phyloP scores from a whole-genome alignment of 2,329 filamentous ascomycete species.

The Trichoderma koningiopsis region DNA sequence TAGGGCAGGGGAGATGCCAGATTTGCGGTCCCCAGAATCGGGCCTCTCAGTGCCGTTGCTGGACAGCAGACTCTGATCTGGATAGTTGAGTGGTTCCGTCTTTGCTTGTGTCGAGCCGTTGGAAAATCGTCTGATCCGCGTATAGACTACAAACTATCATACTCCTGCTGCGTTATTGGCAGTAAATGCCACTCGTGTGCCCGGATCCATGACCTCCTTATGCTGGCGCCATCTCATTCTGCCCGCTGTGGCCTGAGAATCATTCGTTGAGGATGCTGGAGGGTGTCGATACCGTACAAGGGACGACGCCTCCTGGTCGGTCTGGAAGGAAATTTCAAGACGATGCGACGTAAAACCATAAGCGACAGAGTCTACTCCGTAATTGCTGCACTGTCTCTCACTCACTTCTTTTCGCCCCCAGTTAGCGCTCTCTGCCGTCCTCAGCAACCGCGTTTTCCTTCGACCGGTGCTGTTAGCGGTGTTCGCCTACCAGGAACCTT shows the following conservation, averaged over 20 bases:
- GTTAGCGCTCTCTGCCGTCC: slow-evolving; percentile 4
- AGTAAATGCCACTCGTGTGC: background rate
- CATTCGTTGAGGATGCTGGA: background rate
- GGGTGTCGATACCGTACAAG: background rate
- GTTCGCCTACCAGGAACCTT: slow-evolving; percentile 20
- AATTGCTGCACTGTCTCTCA: slow-evolving; percentile 14
- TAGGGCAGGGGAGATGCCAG: slow-evolving; percentile 17
- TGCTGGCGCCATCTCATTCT: background rate
- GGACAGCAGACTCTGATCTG: background rate
- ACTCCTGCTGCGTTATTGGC: background rate
- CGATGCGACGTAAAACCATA: slow-evolving; percentile 9
- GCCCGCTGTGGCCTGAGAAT: background rate
- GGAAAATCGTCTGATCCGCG: background rate
- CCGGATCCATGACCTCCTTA: background rate
- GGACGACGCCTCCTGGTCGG: background rate
- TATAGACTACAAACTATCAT: background rate
- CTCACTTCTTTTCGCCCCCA: slow-evolving; percentile 1
- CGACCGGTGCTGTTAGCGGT: background rate
- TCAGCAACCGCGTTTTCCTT: slow-evolving; percentile 18
- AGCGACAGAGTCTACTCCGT: slow-evolving; percentile 5
- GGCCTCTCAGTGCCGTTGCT: slow-evolving; percentile 4
- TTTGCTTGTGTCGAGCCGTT: background rate
- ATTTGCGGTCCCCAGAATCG: slow-evolving; percentile 11
- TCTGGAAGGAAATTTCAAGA: background rate
- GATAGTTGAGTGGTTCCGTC: background rate